phyloP scores from a whole-genome alignment of 179 eudicot genomes.

The Spinacia oleracea region DNA sequence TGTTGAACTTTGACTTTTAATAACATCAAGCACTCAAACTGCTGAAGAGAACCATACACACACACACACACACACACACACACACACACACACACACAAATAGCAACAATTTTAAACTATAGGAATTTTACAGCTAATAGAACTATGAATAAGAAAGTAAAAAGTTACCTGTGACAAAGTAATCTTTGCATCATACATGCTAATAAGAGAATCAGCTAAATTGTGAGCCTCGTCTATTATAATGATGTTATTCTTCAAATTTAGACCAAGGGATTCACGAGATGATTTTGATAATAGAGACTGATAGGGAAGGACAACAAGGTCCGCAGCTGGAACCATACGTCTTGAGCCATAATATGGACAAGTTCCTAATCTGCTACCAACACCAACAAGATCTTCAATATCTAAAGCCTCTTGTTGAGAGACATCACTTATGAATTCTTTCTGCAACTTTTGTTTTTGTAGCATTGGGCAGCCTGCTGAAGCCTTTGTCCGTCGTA shows the following conservation, averaged over 20 bases:
- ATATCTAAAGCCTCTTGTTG: conserved; percentile 71
- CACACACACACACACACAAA: no score
- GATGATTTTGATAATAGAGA: conserved; percentile 90
- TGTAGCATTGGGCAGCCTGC: conserved; percentile 87
- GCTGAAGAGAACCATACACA: conserved; percentile 2
- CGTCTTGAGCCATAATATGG: conserved; percentile 94
- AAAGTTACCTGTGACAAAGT: conserved; percentile 62
- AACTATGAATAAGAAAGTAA: conserved; percentile 8
- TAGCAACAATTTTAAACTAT: no score
- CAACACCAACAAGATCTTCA: conserved; percentile 87
- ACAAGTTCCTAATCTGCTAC: conserved; percentile 73
- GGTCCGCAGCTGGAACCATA: conserved; percentile 76
- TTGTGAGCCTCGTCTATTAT: conserved; percentile 97
- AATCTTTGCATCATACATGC: conserved; percentile 87
- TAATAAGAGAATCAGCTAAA: conserved; percentile 90
- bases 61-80: no score
- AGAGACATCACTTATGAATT: conserved; percentile 53
- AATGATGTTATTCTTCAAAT: conserved; percentile 65
- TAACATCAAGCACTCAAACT: conserved; percentile 16
- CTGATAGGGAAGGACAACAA: conserved; percentile 93
- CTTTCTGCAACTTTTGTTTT: conserved; percentile 62
- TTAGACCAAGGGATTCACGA: conserved; percentile 88
- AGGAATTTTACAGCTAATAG: background rate
- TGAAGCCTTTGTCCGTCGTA: conserved; percentile 56
- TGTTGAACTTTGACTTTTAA: background rate